phyloP scores from a whole-genome alignment of 306 rosid species.

The Styphnolobium japonicum region DNA sequence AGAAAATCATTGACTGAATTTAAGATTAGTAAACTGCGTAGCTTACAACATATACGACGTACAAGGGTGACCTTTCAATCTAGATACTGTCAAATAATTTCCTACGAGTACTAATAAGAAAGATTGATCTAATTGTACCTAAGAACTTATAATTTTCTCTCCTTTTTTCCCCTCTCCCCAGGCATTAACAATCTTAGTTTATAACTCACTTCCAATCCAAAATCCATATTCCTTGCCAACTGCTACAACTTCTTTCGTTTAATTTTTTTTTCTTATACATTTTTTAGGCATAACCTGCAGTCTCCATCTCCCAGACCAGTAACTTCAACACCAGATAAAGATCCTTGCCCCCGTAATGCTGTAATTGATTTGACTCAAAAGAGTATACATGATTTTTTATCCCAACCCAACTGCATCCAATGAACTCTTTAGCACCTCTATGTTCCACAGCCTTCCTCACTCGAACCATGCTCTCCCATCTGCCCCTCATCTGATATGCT shows the following conservation, averaged over 20 bases:
- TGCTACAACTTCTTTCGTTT: background rate
- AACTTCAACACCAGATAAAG: conserved; percentile 53
- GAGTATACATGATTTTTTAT: conserved; percentile 48
- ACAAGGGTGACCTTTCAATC: background rate
- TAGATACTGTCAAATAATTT: background rate
- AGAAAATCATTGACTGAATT: background rate
- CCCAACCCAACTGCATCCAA: conserved; percentile 69
- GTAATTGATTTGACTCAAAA: conserved; percentile 57
- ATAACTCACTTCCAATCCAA: background rate
- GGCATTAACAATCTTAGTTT: background rate
- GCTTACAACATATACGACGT: background rate
- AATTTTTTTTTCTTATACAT: background rate
- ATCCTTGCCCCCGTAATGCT: conserved; percentile 55
- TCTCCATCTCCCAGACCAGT: conserved; percentile 60
- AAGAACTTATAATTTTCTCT: background rate
- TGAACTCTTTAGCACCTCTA: conserved; percentile 34
- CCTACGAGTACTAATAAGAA: background rate
- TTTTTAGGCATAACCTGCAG: conserved; percentile 32
- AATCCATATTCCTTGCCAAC: background rate
- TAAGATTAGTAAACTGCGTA: background rate
- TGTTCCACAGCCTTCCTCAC: conserved; percentile 50
- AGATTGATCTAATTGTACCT: background rate
- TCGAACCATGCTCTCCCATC: conserved; percentile 76
- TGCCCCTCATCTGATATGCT: conserved; percentile 58
- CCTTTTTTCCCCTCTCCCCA: background rate